Conservation (phyloP, 2,329 filamentous ascomycete species). For the Pseudogymnoascus sp. region DNA sequence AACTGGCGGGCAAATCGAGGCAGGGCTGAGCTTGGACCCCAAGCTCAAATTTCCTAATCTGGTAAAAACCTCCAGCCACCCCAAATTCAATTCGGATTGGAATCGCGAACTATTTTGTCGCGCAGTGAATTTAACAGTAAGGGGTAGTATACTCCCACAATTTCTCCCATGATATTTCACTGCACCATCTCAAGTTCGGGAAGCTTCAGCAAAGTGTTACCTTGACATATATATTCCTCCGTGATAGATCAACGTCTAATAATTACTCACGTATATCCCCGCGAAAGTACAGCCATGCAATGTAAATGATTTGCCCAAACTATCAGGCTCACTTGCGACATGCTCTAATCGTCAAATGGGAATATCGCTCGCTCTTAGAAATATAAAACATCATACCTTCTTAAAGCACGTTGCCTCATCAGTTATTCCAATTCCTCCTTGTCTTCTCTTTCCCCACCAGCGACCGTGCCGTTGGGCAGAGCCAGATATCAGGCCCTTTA, state of each 20-base stretch:
- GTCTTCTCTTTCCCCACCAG: conserved; percentile 59
- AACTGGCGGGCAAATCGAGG: not conserved
- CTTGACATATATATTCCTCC: not conserved
- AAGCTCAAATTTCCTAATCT: conserved; percentile 6
- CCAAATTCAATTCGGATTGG: not conserved
- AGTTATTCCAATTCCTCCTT: conserved; percentile 12
- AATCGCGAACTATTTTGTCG: not conserved
- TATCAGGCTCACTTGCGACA: not conserved
- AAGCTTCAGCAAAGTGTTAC: not conserved
- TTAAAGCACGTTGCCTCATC: not conserved
- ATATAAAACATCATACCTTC: not conserved
- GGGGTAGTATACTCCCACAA: not conserved
- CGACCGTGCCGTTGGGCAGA: conserved; percentile 57
- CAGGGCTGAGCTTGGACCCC: not conserved
- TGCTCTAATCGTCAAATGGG: not conserved
- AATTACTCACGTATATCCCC: not conserved
- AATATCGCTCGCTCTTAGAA: not conserved
- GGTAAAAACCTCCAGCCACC: not conserved
- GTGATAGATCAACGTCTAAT: not conserved
- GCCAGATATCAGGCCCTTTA: conserved; percentile 54
- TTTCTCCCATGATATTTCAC: not conserved
- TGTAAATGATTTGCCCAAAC: not conserved
- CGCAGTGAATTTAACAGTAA: not conserved
- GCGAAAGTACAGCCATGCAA: not conserved
- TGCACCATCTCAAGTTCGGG: not conserved